Conservation (phyloP, 2,329 filamentous ascomycete species). For the Apiospora phragmitis region DNA sequence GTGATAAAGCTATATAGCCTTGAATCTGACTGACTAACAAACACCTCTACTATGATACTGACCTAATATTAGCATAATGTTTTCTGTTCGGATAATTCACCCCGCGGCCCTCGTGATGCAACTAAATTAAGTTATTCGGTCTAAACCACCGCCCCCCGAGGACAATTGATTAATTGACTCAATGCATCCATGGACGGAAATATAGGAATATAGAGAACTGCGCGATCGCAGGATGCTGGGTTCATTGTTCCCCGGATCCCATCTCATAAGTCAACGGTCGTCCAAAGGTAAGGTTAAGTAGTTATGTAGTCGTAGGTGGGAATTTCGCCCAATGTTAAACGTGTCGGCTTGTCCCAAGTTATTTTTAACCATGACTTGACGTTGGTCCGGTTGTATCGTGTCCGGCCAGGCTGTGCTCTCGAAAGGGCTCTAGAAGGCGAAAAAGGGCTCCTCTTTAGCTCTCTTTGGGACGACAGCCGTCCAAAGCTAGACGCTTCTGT, state of each 20-base stretch:
- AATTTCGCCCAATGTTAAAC: background rate
- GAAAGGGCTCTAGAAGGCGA: background rate
- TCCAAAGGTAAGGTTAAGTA: no score
- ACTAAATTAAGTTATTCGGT: background rate
- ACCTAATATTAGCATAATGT: background rate
- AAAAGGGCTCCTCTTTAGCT: background rate
- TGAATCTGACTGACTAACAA: background rate
- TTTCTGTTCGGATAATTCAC: background rate
- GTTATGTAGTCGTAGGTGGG: no score
- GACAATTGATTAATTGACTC: background rate
- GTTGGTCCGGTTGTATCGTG: slow-evolving; percentile 2
- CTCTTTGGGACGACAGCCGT: background rate
- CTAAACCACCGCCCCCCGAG: background rate
- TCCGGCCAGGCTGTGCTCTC: background rate
- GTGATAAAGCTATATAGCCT: background rate
- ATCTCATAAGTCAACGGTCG: background rate
- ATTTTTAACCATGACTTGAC: slow-evolving; percentile 3
- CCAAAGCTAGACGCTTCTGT: background rate
- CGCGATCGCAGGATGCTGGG: background rate
- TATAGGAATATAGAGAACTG: background rate
- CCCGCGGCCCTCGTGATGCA: background rate
- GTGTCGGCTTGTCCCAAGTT: background rate
- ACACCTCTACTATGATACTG: background rate
- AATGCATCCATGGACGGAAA: background rate
- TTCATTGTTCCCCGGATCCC: background rate